Base-by-base conservation (phyloP, 805 yeast genomes). In the Pichia eremophila region DNA sequence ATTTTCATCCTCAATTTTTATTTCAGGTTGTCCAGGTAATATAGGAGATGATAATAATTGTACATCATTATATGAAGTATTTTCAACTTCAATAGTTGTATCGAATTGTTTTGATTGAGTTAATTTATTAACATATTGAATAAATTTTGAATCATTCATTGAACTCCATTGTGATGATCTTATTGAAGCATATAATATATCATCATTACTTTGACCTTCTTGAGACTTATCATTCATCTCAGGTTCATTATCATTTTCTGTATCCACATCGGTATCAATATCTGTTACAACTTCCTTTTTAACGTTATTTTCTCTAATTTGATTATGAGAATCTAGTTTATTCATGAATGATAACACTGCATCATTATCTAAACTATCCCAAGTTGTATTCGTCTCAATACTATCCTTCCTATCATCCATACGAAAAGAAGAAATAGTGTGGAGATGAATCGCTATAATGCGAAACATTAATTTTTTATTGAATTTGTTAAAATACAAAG, bases 131-230 rank as follows among this genome's bases (percentile, higher is more conserved):
- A 71, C 67, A 46, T 65, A 61, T 1, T 64, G 61, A 11, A 71
- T 57, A 31, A 71, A 62, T 52, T 69, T 67, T 1, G 65, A 61
- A 52, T 71, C 72, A 14, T 54, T 66, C 56, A 71, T 58, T 0
- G 73, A 67, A 3, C 67, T 61, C 68, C 68, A 36, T 36, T 36
- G 10, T 8, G 22, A 18, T 36, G 19, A 4, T 18, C 17, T 5
- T 14, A 34, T 34, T 15, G 36, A 5, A 18, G 12, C 18, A 6
- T 18, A 14, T 12, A 22, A 22, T 7, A 17, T 25, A 29, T n/a
- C 28, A 8, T 36, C 25, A 27, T 7, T 17, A 17, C 35, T 40
- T n/a, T 29, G 11, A 10, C 14, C 32, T 43, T 34, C 17, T 34
- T 14, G 17, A 34, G 36, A 4, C 4, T 34, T 34, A 11, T 34